phyloP scores from a whole-genome alignment of 805 yeast genomes.

The Schwanniomyces polymorphus region DNA sequence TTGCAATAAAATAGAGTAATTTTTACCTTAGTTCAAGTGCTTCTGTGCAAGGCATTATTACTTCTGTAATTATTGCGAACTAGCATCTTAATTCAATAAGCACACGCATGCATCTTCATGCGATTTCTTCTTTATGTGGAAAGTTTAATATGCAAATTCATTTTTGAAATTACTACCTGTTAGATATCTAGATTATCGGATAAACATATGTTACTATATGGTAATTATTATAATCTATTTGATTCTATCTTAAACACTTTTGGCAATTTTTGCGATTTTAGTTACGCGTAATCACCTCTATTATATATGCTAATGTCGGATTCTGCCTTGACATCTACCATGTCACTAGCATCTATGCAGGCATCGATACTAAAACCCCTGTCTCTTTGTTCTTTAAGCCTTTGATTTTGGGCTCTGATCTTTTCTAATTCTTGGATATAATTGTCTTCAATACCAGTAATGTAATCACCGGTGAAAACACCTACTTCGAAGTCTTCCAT shows the following conservation, averaged over 20 bases:
- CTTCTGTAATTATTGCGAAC: no score
- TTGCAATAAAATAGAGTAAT: no score
- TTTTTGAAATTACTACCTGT: no score
- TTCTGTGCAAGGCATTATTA: no score
- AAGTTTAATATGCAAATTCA: no score
- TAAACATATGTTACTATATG: background rate
- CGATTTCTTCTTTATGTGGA: no score
- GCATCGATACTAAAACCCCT: constrained; percentile 44
- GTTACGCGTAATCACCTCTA: constrained; percentile 48
- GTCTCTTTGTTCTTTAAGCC: constrained; percentile 37
- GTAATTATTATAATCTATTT: background rate
- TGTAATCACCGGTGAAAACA: constrained; percentile 91
- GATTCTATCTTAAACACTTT: background rate
- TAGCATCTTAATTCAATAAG: no score
- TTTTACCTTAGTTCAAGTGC: no score
- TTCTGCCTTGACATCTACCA: constrained; percentile 77
- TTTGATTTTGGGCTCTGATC: constrained; percentile 76
- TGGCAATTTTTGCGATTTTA: background rate
- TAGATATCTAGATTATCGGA: no score
- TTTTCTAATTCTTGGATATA: constrained; percentile 81
- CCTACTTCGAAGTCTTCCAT: constrained; percentile 86
- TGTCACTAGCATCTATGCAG: constrained; percentile 41
- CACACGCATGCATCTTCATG: no score
- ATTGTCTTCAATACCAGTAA: constrained; percentile 89
- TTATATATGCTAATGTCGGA: constrained; percentile 58